phyloP scores from a whole-genome alignment of 805 yeast species.

The Cyberlindnera nakhonratchasimensis region DNA sequence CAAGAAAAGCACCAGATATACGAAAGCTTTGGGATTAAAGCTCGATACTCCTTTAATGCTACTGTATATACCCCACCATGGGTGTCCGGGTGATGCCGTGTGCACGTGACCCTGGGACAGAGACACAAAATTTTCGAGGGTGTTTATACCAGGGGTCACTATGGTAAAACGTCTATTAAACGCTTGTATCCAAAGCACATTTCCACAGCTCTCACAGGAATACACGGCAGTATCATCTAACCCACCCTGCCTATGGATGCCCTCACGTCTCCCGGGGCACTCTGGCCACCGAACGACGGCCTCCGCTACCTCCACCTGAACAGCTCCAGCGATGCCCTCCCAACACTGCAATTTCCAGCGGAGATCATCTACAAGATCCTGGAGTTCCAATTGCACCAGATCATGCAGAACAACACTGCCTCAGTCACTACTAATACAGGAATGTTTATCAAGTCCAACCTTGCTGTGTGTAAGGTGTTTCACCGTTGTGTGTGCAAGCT shows the following conservation, averaged over 20 bases:
- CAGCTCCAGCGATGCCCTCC: background rate
- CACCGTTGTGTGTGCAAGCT: constrained; percentile 55
- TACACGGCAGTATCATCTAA: no score
- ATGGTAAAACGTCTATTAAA: no score
- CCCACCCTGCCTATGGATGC: no score
- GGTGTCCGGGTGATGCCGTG: no score
- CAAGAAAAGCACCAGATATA: no score
- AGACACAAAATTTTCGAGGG: constrained; percentile 2
- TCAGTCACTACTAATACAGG: constrained; percentile 50
- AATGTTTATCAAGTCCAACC: constrained; percentile 47
- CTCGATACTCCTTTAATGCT: no score
- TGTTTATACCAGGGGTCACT: no score
- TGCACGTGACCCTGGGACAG: no score
- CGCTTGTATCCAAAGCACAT: no score
- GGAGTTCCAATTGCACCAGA: constrained; percentile 51
- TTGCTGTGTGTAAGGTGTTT: constrained; percentile 55
- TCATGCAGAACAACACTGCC: constrained; percentile 45
- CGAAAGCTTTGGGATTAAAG: no score
- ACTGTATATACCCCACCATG: no score
- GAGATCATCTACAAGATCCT: constrained; percentile 54
- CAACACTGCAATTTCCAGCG: constrained; percentile 39
- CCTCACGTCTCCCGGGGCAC: constrained; percentile 7
- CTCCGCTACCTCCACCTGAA: constrained; percentile 1
- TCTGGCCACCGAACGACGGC: constrained; percentile 5
- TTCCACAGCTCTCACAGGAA: no score